Evolutionary conservation across 2,329 filamentous ascomycete species (phyloP).

Genomic region (Fusarium gaditjirri): DNA sequence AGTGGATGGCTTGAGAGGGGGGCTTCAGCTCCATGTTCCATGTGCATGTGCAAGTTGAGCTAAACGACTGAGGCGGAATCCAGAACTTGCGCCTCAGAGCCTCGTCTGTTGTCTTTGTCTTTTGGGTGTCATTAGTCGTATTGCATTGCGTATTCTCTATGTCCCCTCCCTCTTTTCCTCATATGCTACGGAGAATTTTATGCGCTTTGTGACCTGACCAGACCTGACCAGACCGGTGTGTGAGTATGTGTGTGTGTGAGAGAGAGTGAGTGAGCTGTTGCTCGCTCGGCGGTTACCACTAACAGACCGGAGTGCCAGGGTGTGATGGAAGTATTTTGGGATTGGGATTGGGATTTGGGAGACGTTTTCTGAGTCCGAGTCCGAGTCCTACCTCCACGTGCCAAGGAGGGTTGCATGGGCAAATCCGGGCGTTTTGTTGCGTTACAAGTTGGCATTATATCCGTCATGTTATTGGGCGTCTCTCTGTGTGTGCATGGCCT

Average conservation of each 20-base stretch:
- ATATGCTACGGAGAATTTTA: not conserved
- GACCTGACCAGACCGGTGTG: not conserved
- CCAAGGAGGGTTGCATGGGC: slow-evolving; percentile 25
- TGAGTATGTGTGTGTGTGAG: too few species aligned
- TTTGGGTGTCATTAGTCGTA: slow-evolving; percentile 6
- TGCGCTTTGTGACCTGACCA: not conserved
- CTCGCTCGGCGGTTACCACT: slow-evolving; percentile 9
- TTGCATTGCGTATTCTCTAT: not conserved
- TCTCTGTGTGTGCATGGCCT: not conserved
- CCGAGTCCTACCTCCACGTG: slow-evolving; percentile 21
- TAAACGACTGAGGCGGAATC: slow-evolving; percentile 21
- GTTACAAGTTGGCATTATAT: slow-evolving; percentile 7
- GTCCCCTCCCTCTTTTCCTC: not conserved
- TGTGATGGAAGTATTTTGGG: not conserved
- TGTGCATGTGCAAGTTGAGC: slow-evolving; percentile 19
- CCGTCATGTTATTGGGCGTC: slow-evolving; percentile 15
- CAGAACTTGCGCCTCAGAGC: slow-evolving; percentile 19
- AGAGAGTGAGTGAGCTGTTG: not conserved
- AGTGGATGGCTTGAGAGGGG: slow-evolving; percentile 24
- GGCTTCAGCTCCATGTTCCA: slow-evolving; percentile 28
- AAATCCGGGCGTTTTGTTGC: slow-evolving; percentile 8
- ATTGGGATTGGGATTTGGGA: not conserved
- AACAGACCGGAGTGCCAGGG: not conserved
- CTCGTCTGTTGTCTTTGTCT: slow-evolving; percentile 4
- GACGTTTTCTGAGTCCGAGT: not conserved